Conservation (phyloP, 495 filamentous ascomycete genomes). For the Staphylotrichum longicolle region DNA sequence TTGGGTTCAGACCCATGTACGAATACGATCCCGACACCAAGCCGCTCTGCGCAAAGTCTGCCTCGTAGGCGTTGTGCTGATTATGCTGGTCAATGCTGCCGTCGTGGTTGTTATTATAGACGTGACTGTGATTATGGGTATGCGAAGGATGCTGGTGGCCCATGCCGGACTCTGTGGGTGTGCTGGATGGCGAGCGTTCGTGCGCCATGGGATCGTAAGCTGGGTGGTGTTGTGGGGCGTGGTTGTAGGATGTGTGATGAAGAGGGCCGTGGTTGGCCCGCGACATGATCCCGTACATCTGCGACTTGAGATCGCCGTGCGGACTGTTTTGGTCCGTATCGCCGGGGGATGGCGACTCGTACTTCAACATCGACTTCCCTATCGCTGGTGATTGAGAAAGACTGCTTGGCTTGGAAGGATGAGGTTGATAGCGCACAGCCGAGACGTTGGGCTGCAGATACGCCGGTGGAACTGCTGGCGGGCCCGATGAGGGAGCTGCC, state of each 20-base stretch:
- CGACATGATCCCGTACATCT: slow-evolving; percentile 24
- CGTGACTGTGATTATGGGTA: slow-evolving; percentile 12
- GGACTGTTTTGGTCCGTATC: slow-evolving; percentile 31
- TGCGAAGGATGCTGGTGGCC: slow-evolving; percentile 20
- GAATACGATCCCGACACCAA: slow-evolving; percentile 42
- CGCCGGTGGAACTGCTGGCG: slow-evolving; percentile 44
- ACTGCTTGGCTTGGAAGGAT: slow-evolving; percentile 25
- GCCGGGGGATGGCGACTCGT: slow-evolving; percentile 35
- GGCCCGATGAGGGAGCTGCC: slow-evolving; percentile 8
- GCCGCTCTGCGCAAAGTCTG: slow-evolving; percentile 40
- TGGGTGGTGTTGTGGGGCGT: slow-evolving; percentile 35
- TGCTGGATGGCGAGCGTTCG: slow-evolving; percentile 37
- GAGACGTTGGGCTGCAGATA: slow-evolving; percentile 49
- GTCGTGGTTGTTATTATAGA: slow-evolving; percentile 15
- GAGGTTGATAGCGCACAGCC: slow-evolving; percentile 40
- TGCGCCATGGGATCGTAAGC: slow-evolving; percentile 34
- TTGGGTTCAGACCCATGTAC: slow-evolving; percentile 40
- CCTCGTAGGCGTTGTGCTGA: slow-evolving; percentile 26
- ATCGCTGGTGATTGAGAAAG: slow-evolving; percentile 32
- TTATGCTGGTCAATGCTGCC: slow-evolving; percentile 16
- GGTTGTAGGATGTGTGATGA: slow-evolving; percentile 24
- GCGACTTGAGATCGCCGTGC: slow-evolving; percentile 29
- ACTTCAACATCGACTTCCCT: slow-evolving; percentile 40
- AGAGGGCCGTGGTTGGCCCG: slow-evolving; percentile 20
- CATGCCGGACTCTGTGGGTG: slow-evolving; percentile 26